Conservation (phyloP, 495 filamentous ascomycete genomes). For the Cercophora scortea region DNA sequence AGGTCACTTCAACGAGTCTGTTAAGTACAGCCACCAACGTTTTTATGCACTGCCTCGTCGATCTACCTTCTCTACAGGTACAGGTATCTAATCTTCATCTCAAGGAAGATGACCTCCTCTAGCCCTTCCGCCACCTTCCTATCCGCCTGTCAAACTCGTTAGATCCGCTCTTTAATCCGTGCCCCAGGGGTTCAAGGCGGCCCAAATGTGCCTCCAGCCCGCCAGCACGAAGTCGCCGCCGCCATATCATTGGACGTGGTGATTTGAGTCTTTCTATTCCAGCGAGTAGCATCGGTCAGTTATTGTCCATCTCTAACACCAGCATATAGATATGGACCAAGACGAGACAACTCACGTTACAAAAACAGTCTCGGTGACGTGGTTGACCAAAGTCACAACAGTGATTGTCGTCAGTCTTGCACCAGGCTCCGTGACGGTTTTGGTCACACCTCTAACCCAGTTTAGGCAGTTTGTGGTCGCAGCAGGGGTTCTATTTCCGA, state of each 20-base stretch:
- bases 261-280: neutral
- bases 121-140: too few species aligned
- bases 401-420: slow-evolving; percentile 5
- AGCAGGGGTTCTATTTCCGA: neutral
- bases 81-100: too few species aligned
- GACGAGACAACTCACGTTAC: neutral
- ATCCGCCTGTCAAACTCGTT: too few species aligned
- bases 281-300: neutral
- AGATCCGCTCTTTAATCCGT: too few species aligned
- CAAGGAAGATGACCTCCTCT: too few species aligned
- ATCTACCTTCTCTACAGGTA: too few species aligned
- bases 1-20: too few species aligned
- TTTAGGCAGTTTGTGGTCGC: neutral
- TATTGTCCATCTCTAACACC: neutral
- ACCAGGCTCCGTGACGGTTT: slow-evolving; percentile 1
- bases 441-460: neutral
- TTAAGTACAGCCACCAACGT: too few species aligned
- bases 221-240: neutral
- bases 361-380: slow-evolving; percentile 2
- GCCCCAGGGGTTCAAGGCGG: too few species aligned
- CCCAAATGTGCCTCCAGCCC: neutral
- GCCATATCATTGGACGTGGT: neutral
- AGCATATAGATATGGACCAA: neutral
- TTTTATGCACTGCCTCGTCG: too few species aligned
- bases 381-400: slow-evolving; percentile 1